Evolutionary conservation across 305 asterid genomes (phyloP), one percentile per base, ranked within the genome.

Genomic region (Lippia alba): DNA sequence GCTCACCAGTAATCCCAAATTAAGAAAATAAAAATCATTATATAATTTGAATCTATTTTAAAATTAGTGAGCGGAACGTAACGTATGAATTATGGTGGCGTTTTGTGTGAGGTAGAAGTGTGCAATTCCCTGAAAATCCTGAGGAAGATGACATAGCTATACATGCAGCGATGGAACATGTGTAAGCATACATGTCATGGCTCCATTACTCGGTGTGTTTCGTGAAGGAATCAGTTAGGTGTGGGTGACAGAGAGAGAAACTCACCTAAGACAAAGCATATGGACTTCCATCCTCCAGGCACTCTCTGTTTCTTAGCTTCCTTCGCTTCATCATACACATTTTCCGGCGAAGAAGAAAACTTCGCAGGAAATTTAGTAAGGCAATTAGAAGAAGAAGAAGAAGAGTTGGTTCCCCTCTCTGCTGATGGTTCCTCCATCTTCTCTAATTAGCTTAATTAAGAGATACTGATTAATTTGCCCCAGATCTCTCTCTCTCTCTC

Each of bases 231-330:
- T 44, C 3, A 0, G 9, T 57, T 65, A 16, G 32, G 50, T 9
- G 36, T 24, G n/a, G 8, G 60, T 24, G 60, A 45, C 45, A 48
- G 65, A 66, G 72, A 46, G 67, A 58, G 73, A 48, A 40, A 65
- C 69, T 20, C 41, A 88, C 96, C 96, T 69, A 89, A 76, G 62
- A 89, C 70, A 64, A 75, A 87, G 32, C 93, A 90, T 89, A 89
- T 89, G 79, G 93, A 80, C 58, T 76, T 89, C 96, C 96, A 89
- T 66, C 96, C 96, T 57, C 96, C 96, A 0, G 86, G 93, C 66
- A 74, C 78, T 61, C 66, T 77, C 65, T 58, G 48, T 56, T 68
- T 78, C 58, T 19, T 73, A 51, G 39, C 5, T 14, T 46, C 32
- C 71, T 71, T 73, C 4, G 62, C 67, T 53, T 76, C 84, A 30